phyloP scores from a whole-genome alignment of 352 stramenopile species.

The Globisporangium acanthophoron region DNA sequence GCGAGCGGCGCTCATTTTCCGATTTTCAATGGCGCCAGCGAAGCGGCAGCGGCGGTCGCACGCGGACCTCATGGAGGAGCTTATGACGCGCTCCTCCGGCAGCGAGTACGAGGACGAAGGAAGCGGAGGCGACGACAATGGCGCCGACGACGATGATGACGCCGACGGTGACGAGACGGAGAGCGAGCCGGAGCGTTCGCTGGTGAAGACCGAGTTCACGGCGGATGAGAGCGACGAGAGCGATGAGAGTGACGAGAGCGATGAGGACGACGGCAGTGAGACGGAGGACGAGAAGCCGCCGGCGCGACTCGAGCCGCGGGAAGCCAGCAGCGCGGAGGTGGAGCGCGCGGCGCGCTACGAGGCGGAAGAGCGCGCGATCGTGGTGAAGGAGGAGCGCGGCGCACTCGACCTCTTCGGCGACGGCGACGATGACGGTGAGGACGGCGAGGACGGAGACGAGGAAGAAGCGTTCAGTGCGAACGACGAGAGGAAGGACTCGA shows the following conservation, averaged over 20 bases:
- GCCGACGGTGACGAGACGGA: conserved; percentile 24
- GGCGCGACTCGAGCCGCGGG: not conserved
- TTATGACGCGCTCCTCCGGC: conserved; percentile 1
- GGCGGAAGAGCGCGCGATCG: conserved; percentile 10
- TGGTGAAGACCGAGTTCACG: conserved; percentile 11
- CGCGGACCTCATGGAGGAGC: conserved; percentile 7
- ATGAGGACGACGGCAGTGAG: conserved; percentile 8
- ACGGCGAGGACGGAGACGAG: conserved; percentile 5
- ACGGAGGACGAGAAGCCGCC: conserved; percentile 7
- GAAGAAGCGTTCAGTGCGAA: not conserved
- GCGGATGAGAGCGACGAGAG: conserved; percentile 3
- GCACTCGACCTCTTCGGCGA: conserved; percentile 7
- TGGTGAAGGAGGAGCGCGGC: conserved; percentile 9
- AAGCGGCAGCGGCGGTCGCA: not conserved
- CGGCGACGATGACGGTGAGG: not conserved
- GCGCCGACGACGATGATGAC: conserved; percentile 1
- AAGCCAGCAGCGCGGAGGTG: conserved; percentile 9
- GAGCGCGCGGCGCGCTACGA: conserved; percentile 9
- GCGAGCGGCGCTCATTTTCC: not conserved
- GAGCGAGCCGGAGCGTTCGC: conserved; percentile 12
- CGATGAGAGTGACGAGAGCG: conserved; percentile 11
- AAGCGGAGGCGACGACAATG: too few species aligned
- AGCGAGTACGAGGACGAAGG: not conserved
- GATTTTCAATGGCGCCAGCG: not conserved
- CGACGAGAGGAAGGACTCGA: not conserved